A percentile compares a stretch with the other conserved stretches of the same genome.
These are phyloP conservation scores for Tetracladium marchalianum DNA, from an alignment of 495 filamentous ascomycete genomes.

Conservation along the genomic window DNA sequence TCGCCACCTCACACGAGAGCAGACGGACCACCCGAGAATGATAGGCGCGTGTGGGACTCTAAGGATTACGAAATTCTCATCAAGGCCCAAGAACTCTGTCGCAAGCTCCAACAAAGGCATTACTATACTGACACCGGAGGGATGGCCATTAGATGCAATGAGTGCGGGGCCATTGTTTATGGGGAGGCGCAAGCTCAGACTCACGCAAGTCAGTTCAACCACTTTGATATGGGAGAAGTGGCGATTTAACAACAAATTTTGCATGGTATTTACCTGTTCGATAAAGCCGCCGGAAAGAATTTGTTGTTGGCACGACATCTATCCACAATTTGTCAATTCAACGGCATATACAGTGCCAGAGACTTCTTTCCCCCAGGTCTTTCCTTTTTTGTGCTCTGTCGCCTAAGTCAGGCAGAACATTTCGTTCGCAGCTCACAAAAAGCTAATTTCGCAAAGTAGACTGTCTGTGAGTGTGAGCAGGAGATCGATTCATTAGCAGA, in stretches of 20 bases:
- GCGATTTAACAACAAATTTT: neutral
- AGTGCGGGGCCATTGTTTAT: slow-evolving; percentile 59
- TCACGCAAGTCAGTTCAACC: slow-evolving; percentile 58
- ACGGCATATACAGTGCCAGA: no score
- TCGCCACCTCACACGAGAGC: slow-evolving; percentile 46
- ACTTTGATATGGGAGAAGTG: slow-evolving; percentile 62
- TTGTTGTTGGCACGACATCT: no score
- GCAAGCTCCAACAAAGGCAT: slow-evolving; percentile 55
- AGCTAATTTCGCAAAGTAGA: no score
- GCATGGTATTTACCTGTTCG: no score
- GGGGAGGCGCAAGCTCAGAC: slow-evolving; percentile 62
- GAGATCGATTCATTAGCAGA: no score
- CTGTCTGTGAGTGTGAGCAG: no score
- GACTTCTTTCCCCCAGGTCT: no score
- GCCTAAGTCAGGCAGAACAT: no score
- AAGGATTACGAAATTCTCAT: slow-evolving; percentile 58
- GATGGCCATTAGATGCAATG: slow-evolving; percentile 74
- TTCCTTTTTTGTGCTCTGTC: no score
- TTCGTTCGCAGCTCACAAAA: no score
- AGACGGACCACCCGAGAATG: slow-evolving; percentile 55
- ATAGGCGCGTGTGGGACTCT: slow-evolving; percentile 68
- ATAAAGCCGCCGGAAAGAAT: no score
- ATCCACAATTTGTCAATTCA: no score
- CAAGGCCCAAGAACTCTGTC: slow-evolving; percentile 61
- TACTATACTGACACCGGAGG: slow-evolving; percentile 87